Evolutionary conservation across 2,329 filamentous ascomycete species (phyloP).

Genomic region (Xylariaceae sp.): DNA sequence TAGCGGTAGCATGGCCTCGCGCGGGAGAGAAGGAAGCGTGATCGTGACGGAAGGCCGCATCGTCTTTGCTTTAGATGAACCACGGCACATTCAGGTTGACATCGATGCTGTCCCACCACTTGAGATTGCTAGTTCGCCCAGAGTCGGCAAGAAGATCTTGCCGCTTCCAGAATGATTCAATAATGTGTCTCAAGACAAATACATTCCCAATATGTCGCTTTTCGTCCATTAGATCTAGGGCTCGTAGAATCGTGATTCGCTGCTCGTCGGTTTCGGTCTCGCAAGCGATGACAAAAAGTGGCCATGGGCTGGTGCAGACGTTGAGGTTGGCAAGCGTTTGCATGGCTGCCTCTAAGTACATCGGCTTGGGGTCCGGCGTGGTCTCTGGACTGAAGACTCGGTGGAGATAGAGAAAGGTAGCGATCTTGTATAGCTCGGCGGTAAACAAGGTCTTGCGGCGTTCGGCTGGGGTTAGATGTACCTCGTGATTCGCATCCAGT

Average conservation of each 20-base stretch:
- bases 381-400: conserved; percentile 27
- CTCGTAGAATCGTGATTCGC: conserved; percentile 36
- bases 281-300: conserved; percentile 44
- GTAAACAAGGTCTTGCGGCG: conserved; percentile 36
- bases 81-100: conserved; percentile 32
- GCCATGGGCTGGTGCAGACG: conserved; percentile 45
- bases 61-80: conserved; percentile 30
- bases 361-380: conserved; percentile 26
- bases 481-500: conserved; percentile 28
- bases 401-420: conserved; percentile 40
- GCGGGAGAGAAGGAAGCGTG: not conserved
- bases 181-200: conserved; percentile 38
- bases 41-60: not conserved
- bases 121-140: conserved; percentile 27
- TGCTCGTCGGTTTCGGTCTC: conserved; percentile 40
- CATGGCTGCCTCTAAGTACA: conserved; percentile 35
- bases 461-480: conserved; percentile 29
- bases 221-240: conserved; percentile 39
- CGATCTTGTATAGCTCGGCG: conserved; percentile 48
- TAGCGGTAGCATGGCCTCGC: not conserved
- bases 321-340: conserved; percentile 34
- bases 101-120: conserved; percentile 38
- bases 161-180: conserved; percentile 43
- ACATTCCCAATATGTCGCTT: conserved; percentile 43
- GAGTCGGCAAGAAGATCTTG: conserved; percentile 37